Evolutionary conservation across 208 protist species (phyloP).

Genomic region (Herpetomonas samuelpessoai): DNA sequence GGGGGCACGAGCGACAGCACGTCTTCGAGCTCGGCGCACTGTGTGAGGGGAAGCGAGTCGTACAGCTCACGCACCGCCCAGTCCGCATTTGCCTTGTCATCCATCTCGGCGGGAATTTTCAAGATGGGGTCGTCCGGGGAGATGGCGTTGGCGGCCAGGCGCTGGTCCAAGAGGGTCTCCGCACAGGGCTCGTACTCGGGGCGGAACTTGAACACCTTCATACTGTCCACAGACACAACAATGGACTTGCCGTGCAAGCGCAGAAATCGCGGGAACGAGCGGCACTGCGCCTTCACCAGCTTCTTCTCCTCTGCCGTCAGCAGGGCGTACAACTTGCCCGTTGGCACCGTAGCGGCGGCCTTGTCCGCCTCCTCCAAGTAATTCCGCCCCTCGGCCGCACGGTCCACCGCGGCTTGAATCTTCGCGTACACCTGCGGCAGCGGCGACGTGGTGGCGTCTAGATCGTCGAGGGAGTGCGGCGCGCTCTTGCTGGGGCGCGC

Average conservation of each 20-base stretch:
- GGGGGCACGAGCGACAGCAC: conserved; percentile 69
- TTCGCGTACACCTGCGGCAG: conserved; percentile 56
- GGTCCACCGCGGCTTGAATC: conserved; percentile 40
- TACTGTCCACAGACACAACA: conserved; percentile 70
- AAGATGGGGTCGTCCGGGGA: conserved; percentile 49
- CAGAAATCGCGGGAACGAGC: conserved; percentile 80
- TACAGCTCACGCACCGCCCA: conserved; percentile 82
- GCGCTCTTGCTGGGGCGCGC: conserved; percentile 69
- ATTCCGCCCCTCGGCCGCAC: conserved; percentile 55
- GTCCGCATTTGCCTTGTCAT: conserved; percentile 52
- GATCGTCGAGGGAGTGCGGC: conserved; percentile 69
- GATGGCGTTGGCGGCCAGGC: conserved; percentile 44
- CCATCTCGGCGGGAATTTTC: conserved; percentile 59
- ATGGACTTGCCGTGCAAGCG: conserved; percentile 74
- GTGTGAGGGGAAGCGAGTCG: conserved; percentile 79
- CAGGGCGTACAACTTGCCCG: conserved; percentile 50
- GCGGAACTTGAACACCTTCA: conserved; percentile 66
- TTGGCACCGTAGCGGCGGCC: conserved; percentile 54
- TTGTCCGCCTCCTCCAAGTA: conserved; percentile 44
- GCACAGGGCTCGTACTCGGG: conserved; percentile 74
- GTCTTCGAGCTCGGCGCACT: conserved; percentile 76
- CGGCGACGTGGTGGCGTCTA: conserved; percentile 41
- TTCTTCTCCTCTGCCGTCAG: conserved; percentile 55
- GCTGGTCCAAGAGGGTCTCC: conserved; percentile 70
- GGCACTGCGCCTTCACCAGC: conserved; percentile 50